A percentile compares a stretch with the other conserved stretches of the same genome.
These are phyloP conservation scores for Acidiella bohemica DNA, from an alignment of 495 filamentous ascomycete genomes.

Conservation along the genomic window DNA sequence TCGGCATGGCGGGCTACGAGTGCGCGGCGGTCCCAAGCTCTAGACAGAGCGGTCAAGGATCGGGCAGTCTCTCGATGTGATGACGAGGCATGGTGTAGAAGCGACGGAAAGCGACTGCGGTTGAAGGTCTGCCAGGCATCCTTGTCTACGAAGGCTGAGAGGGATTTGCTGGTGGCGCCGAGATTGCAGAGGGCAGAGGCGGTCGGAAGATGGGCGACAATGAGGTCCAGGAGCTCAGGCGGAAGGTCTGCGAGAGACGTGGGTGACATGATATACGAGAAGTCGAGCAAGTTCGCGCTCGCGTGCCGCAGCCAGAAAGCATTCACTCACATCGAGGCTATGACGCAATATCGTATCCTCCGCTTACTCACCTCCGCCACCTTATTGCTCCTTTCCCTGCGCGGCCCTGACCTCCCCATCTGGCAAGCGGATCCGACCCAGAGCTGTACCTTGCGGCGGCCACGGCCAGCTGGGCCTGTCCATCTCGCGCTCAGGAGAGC, in stretches of 20 bases:
- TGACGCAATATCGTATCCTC: too few relatives aligned
- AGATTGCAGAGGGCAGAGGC: conserved; percentile 37
- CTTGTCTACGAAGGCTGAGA: conserved; percentile 36
- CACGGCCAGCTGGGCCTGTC: too few relatives aligned
- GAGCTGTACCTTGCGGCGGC: too few relatives aligned
- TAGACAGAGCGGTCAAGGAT: conserved; percentile 43
- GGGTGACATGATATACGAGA: conserved; percentile 2
- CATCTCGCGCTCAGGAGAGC: too few relatives aligned
- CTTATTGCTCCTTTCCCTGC: too few relatives aligned
- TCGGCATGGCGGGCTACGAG: conserved; percentile 42
- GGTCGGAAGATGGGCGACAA: conserved; percentile 40
- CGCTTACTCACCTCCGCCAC: too few relatives aligned
- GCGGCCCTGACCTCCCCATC: too few relatives aligned
- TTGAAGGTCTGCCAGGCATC: conserved; percentile 49
- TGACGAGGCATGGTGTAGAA: conserved; percentile 16
- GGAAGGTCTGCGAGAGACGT: conserved; percentile 39
- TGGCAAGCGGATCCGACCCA: too few relatives aligned
- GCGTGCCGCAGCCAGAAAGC: too few relatives aligned
- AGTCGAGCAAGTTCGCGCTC: too few relatives aligned
- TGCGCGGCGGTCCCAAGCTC: conserved; percentile 46
- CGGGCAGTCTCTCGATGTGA: conserved; percentile 40
- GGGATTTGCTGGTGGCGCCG: conserved; percentile 36
- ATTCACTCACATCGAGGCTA: too few relatives aligned
- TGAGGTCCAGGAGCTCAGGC: conserved; percentile 45
- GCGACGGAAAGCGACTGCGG: conserved; percentile 38